Evolutionary conservation across 2,329 filamentous ascomycete species (phyloP).

Genomic region (Trichoderma koningiopsis): DNA sequence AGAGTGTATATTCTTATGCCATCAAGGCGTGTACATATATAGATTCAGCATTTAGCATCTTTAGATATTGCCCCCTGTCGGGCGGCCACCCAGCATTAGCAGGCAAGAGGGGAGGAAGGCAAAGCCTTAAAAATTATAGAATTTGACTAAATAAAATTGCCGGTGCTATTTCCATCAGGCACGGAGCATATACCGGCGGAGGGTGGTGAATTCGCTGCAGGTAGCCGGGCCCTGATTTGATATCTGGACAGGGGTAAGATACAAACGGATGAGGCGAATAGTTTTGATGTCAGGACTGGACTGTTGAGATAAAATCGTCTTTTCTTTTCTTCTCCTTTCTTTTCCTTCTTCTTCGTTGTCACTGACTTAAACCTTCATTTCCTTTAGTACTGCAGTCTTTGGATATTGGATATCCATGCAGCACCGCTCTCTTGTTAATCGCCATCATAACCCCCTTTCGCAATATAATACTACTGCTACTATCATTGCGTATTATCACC

Average conservation of each 20-base stretch:
- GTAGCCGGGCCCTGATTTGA: slow-evolving; percentile 14
- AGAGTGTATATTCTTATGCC: background rate
- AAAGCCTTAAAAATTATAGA: background rate
- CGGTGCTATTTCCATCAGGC: background rate
- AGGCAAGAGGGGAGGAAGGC: background rate
- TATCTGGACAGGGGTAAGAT: slow-evolving; percentile 11
- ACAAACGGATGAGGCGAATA: slow-evolving; percentile 22
- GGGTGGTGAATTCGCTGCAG: slow-evolving; percentile 19
- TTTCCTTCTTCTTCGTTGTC: background rate
- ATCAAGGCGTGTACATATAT: background rate
- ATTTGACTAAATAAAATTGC: background rate
- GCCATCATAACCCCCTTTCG: background rate
- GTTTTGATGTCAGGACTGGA: background rate
- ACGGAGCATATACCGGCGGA: background rate
- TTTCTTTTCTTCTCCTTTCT: background rate
- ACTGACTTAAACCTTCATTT: background rate
- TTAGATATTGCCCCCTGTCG: background rate
- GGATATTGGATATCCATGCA: background rate
- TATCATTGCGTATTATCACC: background rate
- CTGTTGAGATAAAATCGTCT: background rate
- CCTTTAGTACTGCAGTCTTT: background rate
- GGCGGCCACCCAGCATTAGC: background rate
- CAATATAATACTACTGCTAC: background rate
- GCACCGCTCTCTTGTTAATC: background rate
- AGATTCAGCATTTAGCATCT: background rate